A percentile compares a stretch with the other conserved stretches of the same genome.
phyloP scores from a whole-genome alignment of 768 basidiomycete species.

The Trametes villosa region DNA sequence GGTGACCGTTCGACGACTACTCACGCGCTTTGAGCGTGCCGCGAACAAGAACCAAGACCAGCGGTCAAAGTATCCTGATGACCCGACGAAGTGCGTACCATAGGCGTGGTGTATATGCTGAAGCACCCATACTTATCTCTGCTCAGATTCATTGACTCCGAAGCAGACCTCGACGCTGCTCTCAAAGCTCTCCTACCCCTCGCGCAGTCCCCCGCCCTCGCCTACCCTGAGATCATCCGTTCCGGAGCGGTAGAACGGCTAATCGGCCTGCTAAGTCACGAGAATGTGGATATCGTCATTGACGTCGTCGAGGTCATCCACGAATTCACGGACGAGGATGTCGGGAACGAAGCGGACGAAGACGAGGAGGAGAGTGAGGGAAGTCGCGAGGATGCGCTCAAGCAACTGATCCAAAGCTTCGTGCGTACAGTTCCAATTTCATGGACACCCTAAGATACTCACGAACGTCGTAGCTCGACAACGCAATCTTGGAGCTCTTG shows the following conservation, averaged over 20 bases:
- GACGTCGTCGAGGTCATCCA: constrained; percentile 91
- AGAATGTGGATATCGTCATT: constrained; percentile 97
- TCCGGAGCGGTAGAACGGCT: constrained; percentile 72
- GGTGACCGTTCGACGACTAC: constrained; percentile 68
- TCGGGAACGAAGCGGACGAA: constrained; percentile 73
- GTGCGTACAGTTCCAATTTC: constrained; percentile 49
- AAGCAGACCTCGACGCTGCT: constrained; percentile 89
- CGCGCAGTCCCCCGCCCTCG: constrained; percentile 78
- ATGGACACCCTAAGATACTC: not conserved
- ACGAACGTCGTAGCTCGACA: constrained; percentile 75
- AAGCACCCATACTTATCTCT: not conserved
- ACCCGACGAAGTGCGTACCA: constrained; percentile 79
- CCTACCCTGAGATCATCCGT: constrained; percentile 88
- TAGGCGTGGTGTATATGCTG: not conserved
- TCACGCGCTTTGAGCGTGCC: constrained; percentile 84
- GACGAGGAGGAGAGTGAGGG: constrained; percentile 66
- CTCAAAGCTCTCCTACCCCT: constrained; percentile 89
- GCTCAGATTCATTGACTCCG: constrained; percentile 95
- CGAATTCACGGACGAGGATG: constrained; percentile 96
- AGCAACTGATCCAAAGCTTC: constrained; percentile 73
- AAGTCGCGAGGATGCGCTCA: constrained; percentile 67
- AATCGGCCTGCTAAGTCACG: constrained; percentile 88
- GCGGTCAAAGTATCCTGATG: constrained; percentile 91
- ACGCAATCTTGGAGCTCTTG: constrained; percentile 84
- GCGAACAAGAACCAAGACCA: constrained; percentile 96